These are phyloP conservation scores for Spergularia bocconei DNA, from an alignment of 148 eudicot genomes.

Conservation along the genomic window DNA sequence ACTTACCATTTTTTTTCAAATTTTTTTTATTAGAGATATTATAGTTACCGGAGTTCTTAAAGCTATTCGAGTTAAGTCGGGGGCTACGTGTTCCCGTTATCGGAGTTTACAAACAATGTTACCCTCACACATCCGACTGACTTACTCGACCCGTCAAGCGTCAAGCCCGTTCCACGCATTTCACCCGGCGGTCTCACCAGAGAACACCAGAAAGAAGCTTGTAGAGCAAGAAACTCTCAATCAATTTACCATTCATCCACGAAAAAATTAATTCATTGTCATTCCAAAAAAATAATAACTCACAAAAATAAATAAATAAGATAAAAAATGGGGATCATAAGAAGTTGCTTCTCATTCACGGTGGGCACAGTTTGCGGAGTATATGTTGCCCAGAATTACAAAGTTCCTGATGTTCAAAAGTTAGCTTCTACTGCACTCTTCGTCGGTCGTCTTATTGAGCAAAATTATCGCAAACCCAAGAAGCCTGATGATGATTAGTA, in stretches of 20 bases:
- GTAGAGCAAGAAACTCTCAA: neutral
- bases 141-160: too few species aligned
- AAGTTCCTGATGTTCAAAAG: slow-evolving; percentile 49
- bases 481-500: slow-evolving; percentile 31
- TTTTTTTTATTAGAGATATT: too few species aligned
- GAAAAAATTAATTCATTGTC: neutral
- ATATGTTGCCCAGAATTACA: slow-evolving; percentile 74
- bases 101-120: too few species aligned
- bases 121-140: too few species aligned
- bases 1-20: too few species aligned
- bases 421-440: slow-evolving; percentile 37
- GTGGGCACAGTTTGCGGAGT: slow-evolving; percentile 53
- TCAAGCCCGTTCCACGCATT: too few species aligned
- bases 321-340: slow-evolving; percentile 42
- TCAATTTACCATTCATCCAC: neutral
- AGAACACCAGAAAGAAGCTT: neutral
- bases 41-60: too few species aligned
- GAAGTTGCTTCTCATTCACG: slow-evolving; percentile 47
- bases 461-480: slow-evolving; percentile 51
- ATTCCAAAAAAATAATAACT: too few species aligned
- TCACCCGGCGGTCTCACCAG: neutral
- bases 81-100: too few species aligned
- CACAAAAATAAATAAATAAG: too few species aligned
- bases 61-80: too few species aligned
- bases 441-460: slow-evolving; percentile 42